A percentile compares a stretch with the other conserved stretches of the same genome.
Conservation (phyloP, 1,139 yeast species). For the Saccharomyces hybrid region DNA sequence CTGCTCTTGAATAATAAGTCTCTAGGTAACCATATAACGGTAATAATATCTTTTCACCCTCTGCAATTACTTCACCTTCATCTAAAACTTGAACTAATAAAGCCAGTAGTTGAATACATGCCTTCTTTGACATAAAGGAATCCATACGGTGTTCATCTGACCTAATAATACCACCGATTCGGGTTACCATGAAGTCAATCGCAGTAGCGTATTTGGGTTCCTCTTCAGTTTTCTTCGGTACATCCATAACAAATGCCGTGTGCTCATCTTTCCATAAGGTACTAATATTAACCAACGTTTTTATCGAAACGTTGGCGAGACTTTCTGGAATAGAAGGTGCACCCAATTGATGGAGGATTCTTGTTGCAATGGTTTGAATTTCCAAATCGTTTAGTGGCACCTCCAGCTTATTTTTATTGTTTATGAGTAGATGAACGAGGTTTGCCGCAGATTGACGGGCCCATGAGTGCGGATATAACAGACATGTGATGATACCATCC, state of each 20-base stretch:
- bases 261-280: conserved; percentile 52
- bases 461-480: conserved; percentile 90
- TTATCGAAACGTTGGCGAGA: conserved; percentile 58
- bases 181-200: conserved; percentile 54
- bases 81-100: conserved; percentile 47
- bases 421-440: conserved; percentile 47
- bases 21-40: conserved; percentile 53
- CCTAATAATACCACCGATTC: conserved; percentile 57
- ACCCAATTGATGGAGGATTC: conserved; percentile 67
- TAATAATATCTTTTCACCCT: conserved; percentile 46
- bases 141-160: conserved; percentile 51
- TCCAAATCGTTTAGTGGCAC: conserved; percentile 31
- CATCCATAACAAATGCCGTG: conserved; percentile 34
- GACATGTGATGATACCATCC: conserved; percentile 45
- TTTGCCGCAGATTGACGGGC: conserved; percentile 67
- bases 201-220: conserved; percentile 36
- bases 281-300: conserved; percentile 57
- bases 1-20: conserved; percentile 34
- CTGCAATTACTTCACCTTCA: conserved; percentile 35
- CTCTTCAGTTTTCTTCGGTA: conserved; percentile 20
- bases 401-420: conserved; percentile 36
- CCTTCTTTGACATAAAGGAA: conserved; percentile 52
- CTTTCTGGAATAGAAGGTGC: conserved; percentile 68
- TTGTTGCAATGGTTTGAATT: conserved; percentile 58
- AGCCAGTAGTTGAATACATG: conserved; percentile 55